Evolutionary conservation across 2,329 filamentous ascomycete genomes (phyloP).

Genomic region (Cytospora piceicola): DNA sequence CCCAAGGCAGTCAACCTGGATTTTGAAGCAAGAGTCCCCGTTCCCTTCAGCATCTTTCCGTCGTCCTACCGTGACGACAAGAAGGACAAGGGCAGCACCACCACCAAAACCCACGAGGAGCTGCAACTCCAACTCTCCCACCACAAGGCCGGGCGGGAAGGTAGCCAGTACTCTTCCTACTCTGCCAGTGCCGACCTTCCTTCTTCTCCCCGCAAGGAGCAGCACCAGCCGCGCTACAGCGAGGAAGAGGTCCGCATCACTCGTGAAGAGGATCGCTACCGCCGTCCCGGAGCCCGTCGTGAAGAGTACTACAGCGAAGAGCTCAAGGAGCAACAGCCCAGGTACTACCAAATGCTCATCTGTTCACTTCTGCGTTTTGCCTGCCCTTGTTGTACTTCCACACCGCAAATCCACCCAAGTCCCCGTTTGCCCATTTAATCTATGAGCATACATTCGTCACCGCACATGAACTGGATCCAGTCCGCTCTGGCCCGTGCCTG

Average conservation of each 20-base stretch:
- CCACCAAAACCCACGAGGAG: slow-evolving; percentile 74
- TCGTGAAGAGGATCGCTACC: slow-evolving; percentile 76
- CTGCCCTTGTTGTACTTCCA: not conserved
- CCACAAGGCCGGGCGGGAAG: slow-evolving; percentile 96
- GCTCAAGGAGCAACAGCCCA: slow-evolving; percentile 40
- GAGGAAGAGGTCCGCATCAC: slow-evolving; percentile 86
- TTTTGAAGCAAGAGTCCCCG: slow-evolving; percentile 99
- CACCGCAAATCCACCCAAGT: not conserved
- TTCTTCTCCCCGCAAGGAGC: slow-evolving; percentile 53
- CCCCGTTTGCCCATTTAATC: slow-evolving; percentile 8
- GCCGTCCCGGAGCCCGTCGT: slow-evolving; percentile 67
- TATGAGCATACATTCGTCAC: slow-evolving; percentile 7
- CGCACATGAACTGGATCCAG: slow-evolving; percentile 19
- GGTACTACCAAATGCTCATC: slow-evolving; percentile 31
- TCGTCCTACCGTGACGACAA: slow-evolving; percentile 71
- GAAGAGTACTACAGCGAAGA: slow-evolving; percentile 58
- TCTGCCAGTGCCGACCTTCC: slow-evolving; percentile 61
- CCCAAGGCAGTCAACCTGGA: slow-evolving; percentile 93
- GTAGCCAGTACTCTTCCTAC: slow-evolving; percentile 77
- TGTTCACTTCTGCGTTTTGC: slow-evolving; percentile 17
- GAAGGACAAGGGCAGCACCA: slow-evolving; percentile 62
- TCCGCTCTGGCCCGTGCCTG: slow-evolving; percentile 11
- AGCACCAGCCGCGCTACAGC: slow-evolving; percentile 57
- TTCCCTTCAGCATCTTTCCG: slow-evolving; percentile 99
- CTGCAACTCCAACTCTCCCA: slow-evolving; percentile 76